Evolutionary conservation across 2,329 filamentous ascomycete genomes (phyloP).

Genomic region (Alternaria burnsii): DNA sequence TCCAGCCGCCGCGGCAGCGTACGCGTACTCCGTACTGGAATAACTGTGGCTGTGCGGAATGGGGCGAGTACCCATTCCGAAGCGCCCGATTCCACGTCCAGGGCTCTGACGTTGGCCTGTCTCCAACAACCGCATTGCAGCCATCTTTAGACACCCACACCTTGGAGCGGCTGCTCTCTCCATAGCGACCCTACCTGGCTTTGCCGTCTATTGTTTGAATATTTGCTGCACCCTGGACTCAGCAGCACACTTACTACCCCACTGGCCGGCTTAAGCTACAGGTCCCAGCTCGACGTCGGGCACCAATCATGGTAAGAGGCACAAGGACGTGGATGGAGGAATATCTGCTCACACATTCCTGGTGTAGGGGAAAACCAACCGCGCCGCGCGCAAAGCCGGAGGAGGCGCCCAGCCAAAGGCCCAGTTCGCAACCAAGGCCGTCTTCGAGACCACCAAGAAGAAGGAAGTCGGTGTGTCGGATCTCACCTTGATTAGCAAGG

Average conservation of each 20-base stretch:
- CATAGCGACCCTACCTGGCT: conserved; percentile 3
- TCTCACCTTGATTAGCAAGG: conserved; percentile 96
- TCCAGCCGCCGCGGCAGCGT: conserved; percentile 9
- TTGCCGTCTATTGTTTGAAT: conserved; percentile 7
- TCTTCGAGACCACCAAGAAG: conserved; percentile 96
- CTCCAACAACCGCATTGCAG: conserved; percentile 7
- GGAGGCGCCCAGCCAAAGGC: conserved; percentile 55
- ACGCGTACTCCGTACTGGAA: conserved; percentile 12
- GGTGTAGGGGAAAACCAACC: conserved; percentile 63
- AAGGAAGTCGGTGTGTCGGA: conserved; percentile 99
- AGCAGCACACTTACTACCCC: conserved; percentile 23
- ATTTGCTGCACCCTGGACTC: conserved; percentile 2
- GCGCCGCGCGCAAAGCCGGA: conserved; percentile 64
- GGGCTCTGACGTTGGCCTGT: conserved; percentile 18
- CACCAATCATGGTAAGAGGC: conserved; percentile 47
- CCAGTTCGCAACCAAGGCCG: conserved; percentile 89
- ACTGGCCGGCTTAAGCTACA: conserved; percentile 19
- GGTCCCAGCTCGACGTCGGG: conserved; percentile 40
- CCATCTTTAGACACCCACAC: conserved; percentile 18
- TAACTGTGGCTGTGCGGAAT: conserved; percentile 29
- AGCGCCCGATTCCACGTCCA: conserved; percentile 14
- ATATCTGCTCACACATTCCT: conserved; percentile 27
- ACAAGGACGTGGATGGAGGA: conserved; percentile 10
- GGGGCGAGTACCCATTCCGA: conserved; percentile 17
- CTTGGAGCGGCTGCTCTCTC: conserved; percentile 17